Conservation (phyloP, 345 rosid species). For the Sisymbrium altissimum region DNA sequence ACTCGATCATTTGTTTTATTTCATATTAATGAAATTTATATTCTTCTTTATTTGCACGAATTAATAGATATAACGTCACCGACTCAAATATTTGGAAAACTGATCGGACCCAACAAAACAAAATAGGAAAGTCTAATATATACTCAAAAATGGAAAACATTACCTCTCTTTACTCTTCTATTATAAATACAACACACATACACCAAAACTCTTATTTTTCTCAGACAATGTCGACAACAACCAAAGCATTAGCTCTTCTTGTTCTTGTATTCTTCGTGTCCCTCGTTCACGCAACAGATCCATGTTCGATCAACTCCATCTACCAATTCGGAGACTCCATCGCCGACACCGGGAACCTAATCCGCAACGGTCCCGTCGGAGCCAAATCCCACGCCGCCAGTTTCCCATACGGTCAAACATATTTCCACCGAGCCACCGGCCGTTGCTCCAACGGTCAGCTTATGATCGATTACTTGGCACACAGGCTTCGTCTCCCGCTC, state of each 20-base stretch:
- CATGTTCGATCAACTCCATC: slow-evolving; percentile 16
- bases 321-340: slow-evolving; percentile 32
- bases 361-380: slow-evolving; percentile 12
- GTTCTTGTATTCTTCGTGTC: slow-evolving; percentile 1
- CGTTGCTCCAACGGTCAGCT: slow-evolving; percentile 34
- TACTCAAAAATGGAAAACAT: neutral
- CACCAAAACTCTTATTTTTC: slow-evolving; percentile 1
- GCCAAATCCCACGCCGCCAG: slow-evolving; percentile 8
- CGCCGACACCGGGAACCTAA: slow-evolving; percentile 33
- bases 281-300: neutral
- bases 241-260: neutral
- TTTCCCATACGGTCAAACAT: slow-evolving; percentile 36
- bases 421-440: slow-evolving; percentile 31
- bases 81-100: too few species aligned
- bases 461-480: slow-evolving; percentile 33
- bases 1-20: neutral
- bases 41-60: neutral
- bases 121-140: neutral
- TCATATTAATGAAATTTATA: neutral
- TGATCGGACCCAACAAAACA: too few species aligned
- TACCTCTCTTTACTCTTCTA: neutral
- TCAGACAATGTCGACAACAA: slow-evolving; percentile 7
- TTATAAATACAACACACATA: neutral
- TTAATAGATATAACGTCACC: neutral
- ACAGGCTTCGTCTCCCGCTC: slow-evolving; percentile 24